phyloP scores from a whole-genome alignment of 768 basidiomycete species.

The Phanerochaete carnosa region DNA sequence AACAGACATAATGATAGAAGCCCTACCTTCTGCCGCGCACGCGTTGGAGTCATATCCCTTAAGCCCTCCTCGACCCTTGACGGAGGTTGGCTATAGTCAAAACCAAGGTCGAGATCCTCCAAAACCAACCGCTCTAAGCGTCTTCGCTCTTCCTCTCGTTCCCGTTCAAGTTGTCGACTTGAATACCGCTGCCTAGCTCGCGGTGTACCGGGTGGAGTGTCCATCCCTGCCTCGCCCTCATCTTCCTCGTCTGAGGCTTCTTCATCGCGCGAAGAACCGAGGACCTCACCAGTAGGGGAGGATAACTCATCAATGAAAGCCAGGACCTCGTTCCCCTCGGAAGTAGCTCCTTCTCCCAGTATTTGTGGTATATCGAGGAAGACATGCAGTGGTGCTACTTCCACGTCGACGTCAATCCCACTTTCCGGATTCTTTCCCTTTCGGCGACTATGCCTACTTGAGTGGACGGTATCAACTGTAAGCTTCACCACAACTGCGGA shows the following conservation, averaged over 20 bases:
- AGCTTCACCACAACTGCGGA: slow-evolving; percentile 16
- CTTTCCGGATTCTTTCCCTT: slow-evolving; percentile 8
- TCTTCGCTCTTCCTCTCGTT: slow-evolving; percentile 33
- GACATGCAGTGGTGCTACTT: slow-evolving; percentile 65
- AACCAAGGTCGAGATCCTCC: slow-evolving; percentile 55
- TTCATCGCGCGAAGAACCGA: neutral
- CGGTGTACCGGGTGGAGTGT: slow-evolving; percentile 39
- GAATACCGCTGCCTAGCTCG: slow-evolving; percentile 12
- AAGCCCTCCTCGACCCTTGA: neutral
- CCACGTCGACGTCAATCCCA: slow-evolving; percentile 35
- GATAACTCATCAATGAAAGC: slow-evolving; percentile 47
- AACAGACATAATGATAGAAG: neutral
- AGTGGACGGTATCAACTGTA: slow-evolving; percentile 6
- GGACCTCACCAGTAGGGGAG: slow-evolving; percentile 5
- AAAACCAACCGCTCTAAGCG: slow-evolving; percentile 51
- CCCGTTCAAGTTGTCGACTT: slow-evolving; percentile 12
- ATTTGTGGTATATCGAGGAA: slow-evolving; percentile 63
- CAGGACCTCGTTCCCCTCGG: slow-evolving; percentile 29
- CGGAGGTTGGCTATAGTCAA: slow-evolving; percentile 36
- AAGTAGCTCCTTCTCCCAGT: slow-evolving; percentile 31
- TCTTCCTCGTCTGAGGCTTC: slow-evolving; percentile 12
- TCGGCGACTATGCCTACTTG: slow-evolving; percentile 1
- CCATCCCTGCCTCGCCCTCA: slow-evolving; percentile 29
- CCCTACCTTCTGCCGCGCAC: neutral
- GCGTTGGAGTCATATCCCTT: neutral